Base-by-base conservation (phyloP, 2,329 filamentous ascomycete species). In the Epichloe scottii region DNA sequence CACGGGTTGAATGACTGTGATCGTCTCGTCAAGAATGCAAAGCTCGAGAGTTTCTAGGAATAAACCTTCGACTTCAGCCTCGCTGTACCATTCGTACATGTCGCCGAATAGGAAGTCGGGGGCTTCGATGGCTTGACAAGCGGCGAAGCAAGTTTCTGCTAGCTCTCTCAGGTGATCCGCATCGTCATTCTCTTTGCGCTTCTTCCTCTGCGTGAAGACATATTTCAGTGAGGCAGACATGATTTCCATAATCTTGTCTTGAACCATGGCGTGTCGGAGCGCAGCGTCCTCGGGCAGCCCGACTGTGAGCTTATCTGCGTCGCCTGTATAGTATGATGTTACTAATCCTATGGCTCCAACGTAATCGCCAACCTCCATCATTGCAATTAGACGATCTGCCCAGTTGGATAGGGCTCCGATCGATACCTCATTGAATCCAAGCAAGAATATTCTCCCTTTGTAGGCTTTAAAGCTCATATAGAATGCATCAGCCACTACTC, bases 331-430 rank as follows among this genome's bases (percentile, higher is more conserved):
- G 67, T 97, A 98, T 0, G 85, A 86, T 1, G 89, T 95, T 10
- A 91, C 94, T 53, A 98, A 75, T 56, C 85, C 79, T 54, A 98
- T 95, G 2, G 93, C 90, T 12, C 82, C 86, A 56, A 98, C 86
- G 62, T 95, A 95, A 66, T 97, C 89, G n/a, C 93, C 93, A 51
- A 89, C 81, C 64, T 97, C 90, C 87, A 98, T 96, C 58, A 97
- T 75, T 0, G 91, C 90, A 57, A 96, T 82, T 17, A 98, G 73
- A 40, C 93, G 78, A 66, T 98, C 93, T 2, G 93, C 91, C 93
- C 93, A 98, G 59, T 98, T 98, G 0, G 93, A 97, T 35, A 98
- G 70, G 4, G 86, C 87, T 2, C 93, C 93, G 46, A 97, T 87
- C 0, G 89, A 88, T 40, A 96, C 74, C 62, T 97, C 91, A 62